Evolutionary conservation across 345 rosid species (phyloP), one percentile per base, ranked within the genome.

Genomic region (Populus davidiana): DNA sequence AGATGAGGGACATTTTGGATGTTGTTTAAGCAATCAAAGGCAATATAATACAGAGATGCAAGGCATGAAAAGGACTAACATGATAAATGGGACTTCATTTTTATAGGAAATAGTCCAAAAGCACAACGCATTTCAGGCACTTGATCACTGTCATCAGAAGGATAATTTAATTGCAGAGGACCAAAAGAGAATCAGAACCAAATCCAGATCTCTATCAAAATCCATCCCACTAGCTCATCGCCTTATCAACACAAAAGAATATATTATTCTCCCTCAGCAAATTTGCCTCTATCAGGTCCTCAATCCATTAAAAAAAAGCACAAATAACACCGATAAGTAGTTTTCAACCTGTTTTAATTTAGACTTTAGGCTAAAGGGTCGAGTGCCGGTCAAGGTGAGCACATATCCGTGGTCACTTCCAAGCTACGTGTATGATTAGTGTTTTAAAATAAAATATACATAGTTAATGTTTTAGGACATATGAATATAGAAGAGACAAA

Each of bases 151-250:
- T 18, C 52, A 50, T 29, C 17, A 29, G 73, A 33, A 41, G 7
- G 25, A 74, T 81, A 77, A 69, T 63, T 50, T 69, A 41, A 70
- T 68, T 25, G 23, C n/a, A 47, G 82, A 59, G 74, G 77, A 65
- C 61, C 8, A 59, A 27, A 74, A 29, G 14, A 75, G 50, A 70
- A 38, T 67, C 61, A 70, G 70, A 75, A 79, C 9, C 75, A 39
- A 47, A 79, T 75, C 77, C 29, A 71, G 75, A 72, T 36, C 33
- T 65, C 70, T 13, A 71, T 69, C 74, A 47, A 59, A 16, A 71
- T 69, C 74, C 38, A 56, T 9, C 25, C 36, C 54, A 50, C 17
- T 6, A 29, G 14, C 50, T 69, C 23, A 7, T 25, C 17, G 21
- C 25, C 12, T 76, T 10, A 59, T 59, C 29, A 21, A 20, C 10